phyloP scores from a whole-genome alignment of 1,139 yeast genomes.

The Wickerhamomyces sp. region DNA sequence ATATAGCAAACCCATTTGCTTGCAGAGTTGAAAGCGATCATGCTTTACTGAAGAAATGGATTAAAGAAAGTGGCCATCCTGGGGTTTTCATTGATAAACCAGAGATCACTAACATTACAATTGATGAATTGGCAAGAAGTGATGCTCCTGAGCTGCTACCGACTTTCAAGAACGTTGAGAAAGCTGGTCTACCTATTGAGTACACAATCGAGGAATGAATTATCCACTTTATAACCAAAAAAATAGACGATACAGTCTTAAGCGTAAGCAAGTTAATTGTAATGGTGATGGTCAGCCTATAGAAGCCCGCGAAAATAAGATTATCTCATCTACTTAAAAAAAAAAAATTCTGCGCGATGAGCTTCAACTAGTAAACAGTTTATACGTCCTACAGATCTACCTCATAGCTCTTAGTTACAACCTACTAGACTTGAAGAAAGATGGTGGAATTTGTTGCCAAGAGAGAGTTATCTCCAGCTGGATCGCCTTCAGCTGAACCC shows the following conservation, averaged over 20 bases:
- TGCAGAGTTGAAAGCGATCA: slow-evolving; percentile 10
- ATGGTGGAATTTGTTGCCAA: slow-evolving; percentile 9
- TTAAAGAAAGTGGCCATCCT: slow-evolving; percentile 55
- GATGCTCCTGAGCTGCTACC: slow-evolving; percentile 43
- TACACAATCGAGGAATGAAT: slow-evolving; percentile 14
- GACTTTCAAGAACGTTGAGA: slow-evolving; percentile 57
- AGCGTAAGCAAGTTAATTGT: too few relatives aligned
- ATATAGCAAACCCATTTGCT: slow-evolving; percentile 25
- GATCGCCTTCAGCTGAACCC: slow-evolving; percentile 5
- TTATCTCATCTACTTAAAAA: slow-evolving; percentile 1
- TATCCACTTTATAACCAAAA: background rate
- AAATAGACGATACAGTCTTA: background rate
- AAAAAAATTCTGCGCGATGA: slow-evolving; percentile 14
- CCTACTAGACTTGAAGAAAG: slow-evolving; percentile 1
- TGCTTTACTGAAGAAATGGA: slow-evolving; percentile 30
- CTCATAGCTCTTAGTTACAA: background rate
- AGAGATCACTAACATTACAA: slow-evolving; percentile 43
- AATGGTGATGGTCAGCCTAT: background rate
- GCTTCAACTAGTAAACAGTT: background rate
- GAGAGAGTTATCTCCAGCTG: slow-evolving; percentile 19
- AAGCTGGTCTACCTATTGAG: slow-evolving; percentile 36
- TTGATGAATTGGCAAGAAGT: slow-evolving; percentile 23
- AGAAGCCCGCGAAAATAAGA: background rate
- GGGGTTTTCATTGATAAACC: slow-evolving; percentile 55
- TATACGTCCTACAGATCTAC: too few relatives aligned